Evolutionary conservation across 495 filamentous ascomycete species (phyloP).

Genomic region (Bathelium albidoporum): DNA sequence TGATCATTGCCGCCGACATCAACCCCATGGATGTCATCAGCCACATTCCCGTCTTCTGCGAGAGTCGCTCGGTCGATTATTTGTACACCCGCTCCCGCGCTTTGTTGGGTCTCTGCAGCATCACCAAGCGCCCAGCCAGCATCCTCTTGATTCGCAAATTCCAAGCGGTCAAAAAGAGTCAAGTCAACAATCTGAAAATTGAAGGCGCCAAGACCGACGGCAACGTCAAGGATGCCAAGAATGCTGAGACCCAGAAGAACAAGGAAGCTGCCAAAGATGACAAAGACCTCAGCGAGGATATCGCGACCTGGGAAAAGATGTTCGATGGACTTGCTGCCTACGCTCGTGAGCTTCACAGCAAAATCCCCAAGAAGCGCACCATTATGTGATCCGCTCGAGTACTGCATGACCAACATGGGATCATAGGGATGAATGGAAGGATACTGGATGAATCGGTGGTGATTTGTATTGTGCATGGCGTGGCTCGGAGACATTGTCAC

Average conservation of each 20-base stretch:
- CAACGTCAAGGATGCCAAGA: background rate
- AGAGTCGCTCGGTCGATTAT: conserved; percentile 93
- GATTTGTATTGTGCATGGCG: too few relatives aligned
- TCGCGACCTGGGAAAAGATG: background rate
- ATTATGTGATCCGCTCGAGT: too few relatives aligned
- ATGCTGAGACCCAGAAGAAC: background rate
- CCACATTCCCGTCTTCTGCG: conserved; percentile 92
- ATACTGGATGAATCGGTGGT: too few relatives aligned
- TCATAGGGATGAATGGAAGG: too few relatives aligned
- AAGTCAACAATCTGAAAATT: background rate
- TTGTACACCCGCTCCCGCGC: conserved; percentile 79
- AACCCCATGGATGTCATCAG: conserved; percentile 95
- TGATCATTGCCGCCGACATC: conserved; percentile 92
- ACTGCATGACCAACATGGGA: too few relatives aligned
- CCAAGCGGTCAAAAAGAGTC: background rate
- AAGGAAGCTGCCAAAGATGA: background rate
- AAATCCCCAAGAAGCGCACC: too few relatives aligned
- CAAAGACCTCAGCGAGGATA: background rate
- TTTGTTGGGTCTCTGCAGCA: conserved; percentile 81
- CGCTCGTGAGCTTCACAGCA: background rate
- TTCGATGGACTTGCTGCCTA: background rate
- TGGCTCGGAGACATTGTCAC: too few relatives aligned
- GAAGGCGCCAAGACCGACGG: background rate
- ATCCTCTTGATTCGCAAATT: conserved; percentile 71
- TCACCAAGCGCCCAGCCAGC: conserved; percentile 89